phyloP scores from a whole-genome alignment of 305 asterid species.

The Solanum hybrid region DNA sequence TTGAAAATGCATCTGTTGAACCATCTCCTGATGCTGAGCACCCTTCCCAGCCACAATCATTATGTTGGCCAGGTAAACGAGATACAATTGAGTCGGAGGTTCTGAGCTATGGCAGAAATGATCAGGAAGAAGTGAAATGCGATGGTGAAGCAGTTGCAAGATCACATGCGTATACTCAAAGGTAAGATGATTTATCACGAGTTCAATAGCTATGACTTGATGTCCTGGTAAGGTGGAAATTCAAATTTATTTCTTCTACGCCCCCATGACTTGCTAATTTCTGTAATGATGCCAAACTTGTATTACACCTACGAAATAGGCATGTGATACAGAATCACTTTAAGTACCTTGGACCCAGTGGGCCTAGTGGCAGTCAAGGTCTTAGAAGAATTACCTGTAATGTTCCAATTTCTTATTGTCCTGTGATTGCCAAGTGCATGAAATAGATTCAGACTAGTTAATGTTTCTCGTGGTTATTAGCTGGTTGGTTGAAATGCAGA shows the following conservation, averaged over 20 bases:
- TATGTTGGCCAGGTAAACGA: conserved; percentile 36
- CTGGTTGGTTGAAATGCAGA: neutral
- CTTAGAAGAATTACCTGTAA: neutral
- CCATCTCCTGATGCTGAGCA: conserved; percentile 38
- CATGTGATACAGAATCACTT: neutral
- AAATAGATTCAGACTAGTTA: neutral
- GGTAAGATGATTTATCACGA: conserved; percentile 30
- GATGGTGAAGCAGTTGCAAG: conserved; percentile 35
- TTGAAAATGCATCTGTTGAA: conserved; percentile 35
- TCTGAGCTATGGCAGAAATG: conserved; percentile 27
- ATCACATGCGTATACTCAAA: conserved; percentile 56
- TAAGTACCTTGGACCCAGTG: neutral
- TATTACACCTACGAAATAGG: neutral
- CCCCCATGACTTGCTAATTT: neutral
- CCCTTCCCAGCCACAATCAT: conserved; percentile 29
- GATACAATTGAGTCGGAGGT: conserved; percentile 30
- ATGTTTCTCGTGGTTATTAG: neutral
- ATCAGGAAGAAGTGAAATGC: conserved; percentile 29
- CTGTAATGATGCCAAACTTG: neutral
- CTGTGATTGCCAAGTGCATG: neutral
- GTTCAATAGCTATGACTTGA: neutral
- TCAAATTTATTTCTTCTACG: neutral
- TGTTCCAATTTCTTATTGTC: neutral
- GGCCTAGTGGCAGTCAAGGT: neutral
- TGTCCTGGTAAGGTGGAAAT: neutral